phyloP scores from a whole-genome alignment of 2,329 filamentous ascomycete genomes.

The Magnaporthiopsis incrustans region DNA sequence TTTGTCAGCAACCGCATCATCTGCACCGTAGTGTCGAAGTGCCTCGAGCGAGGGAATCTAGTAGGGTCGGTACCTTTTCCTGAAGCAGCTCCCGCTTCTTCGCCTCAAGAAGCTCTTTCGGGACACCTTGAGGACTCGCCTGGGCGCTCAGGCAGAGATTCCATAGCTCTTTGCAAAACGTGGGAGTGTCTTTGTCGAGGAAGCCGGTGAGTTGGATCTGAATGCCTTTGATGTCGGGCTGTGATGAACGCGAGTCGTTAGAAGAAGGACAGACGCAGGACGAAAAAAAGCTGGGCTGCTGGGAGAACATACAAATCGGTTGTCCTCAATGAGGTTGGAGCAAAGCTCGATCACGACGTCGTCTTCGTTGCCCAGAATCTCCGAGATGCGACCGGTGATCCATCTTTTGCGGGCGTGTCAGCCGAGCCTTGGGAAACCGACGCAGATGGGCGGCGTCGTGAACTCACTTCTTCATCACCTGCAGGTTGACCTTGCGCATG shows the following conservation, averaged over 20 bases:
- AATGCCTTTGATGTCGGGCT: conserved; percentile 93
- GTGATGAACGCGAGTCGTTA: conserved; percentile 1
- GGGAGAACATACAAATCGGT: conserved; percentile 57
- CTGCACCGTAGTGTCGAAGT: not conserved
- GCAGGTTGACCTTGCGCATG: conserved; percentile 92
- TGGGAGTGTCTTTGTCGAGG: conserved; percentile 80
- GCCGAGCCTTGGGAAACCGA: conserved; percentile 1
- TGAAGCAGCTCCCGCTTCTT: conserved; percentile 94
- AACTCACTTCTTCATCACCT: conserved; percentile 92
- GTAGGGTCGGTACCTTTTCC: conserved; percentile 62
- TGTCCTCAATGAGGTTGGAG: conserved; percentile 62
- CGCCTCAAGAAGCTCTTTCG: conserved; percentile 87
- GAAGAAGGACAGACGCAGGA: conserved; percentile 14
- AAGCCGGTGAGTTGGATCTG: conserved; percentile 95
- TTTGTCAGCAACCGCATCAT: not conserved
- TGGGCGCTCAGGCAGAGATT: conserved; percentile 86
- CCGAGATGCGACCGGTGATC: conserved; percentile 82
- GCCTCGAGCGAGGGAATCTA: not conserved
- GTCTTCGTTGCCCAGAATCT: conserved; percentile 86
- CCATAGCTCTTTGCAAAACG: conserved; percentile 93
- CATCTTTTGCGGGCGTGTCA: conserved; percentile 50
- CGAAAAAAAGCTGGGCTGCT: not conserved
- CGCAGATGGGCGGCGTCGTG: too few species aligned
- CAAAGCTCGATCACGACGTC: conserved; percentile 90
- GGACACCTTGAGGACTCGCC: conserved; percentile 78